phyloP scores from a whole-genome alignment of 2,329 filamentous ascomycete genomes.

The Ceratocystis albifundus region DNA sequence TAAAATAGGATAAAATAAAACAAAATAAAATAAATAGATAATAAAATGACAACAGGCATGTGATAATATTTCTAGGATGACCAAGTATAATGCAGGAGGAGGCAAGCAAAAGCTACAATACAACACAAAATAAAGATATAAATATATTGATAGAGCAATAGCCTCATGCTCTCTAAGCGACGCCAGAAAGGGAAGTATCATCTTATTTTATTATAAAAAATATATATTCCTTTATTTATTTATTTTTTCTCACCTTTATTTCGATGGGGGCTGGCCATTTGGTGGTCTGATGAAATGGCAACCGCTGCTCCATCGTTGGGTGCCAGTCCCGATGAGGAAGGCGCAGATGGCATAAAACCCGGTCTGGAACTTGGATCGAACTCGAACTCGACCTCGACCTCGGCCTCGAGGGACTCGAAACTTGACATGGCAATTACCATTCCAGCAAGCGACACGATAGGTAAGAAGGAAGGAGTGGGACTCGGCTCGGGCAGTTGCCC shows the following conservation, averaged over 20 bases:
- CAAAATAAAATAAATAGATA: too few species aligned
- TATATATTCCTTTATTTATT: neutral
- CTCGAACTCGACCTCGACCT: neutral
- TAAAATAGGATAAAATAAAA: too few species aligned
- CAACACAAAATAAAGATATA: neutral
- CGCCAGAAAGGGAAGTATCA: neutral
- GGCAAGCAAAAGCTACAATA: neutral
- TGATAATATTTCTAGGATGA: neutral
- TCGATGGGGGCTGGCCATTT: neutral
- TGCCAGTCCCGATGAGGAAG: conserved; percentile 5
- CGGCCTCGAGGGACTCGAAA: neutral
- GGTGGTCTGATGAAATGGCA: conserved; percentile 7
- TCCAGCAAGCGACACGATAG: neutral
- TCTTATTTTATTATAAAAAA: neutral
- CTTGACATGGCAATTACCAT: neutral
- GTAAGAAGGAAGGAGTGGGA: neutral
- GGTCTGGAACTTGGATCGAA: conserved; percentile 3
- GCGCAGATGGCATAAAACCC: neutral
- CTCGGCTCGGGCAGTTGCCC: conserved; percentile 1
- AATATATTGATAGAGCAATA: neutral
- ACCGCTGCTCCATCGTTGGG: neutral
- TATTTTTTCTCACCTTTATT: neutral
- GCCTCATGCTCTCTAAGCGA: conserved; percentile 6
- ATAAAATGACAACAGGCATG: neutral
- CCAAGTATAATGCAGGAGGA: neutral